Evolutionary conservation across 495 filamentous ascomycete genomes (phyloP), one percentile per base, ranked within the genome.

Genomic region (Parathielavia appendiculata): DNA sequence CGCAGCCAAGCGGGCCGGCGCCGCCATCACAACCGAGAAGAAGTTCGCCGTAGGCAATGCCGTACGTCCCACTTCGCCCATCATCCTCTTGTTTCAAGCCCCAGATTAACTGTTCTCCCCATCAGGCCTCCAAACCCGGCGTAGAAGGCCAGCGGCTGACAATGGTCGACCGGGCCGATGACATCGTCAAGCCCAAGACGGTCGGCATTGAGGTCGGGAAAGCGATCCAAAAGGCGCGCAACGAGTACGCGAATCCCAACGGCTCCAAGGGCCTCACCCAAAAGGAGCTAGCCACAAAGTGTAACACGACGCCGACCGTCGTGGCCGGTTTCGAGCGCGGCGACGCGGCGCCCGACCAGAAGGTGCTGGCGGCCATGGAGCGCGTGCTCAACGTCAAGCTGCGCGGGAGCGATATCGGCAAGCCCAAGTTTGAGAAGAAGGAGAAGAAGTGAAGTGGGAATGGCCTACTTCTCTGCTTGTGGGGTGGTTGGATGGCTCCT

Each of bases 121-220:
- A 38, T 26, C 62, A 88, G 83, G 73, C 79, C 57, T 76, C 76
- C 57, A 83, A 83, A 68, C 65, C 80, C 60, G 78, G 70, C 49
- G 78, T 80, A 60, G 92, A 97, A 79, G 93, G 93, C 67, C 93
- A 99, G 75, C 91, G 88, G 69, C 81, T 97, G 52, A 97, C 93
- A 45, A 99, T 97, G 80, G 91, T 99, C 71, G 93, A 97, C 81
- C 93, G 93, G 65, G 83, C 85, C 72, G 95, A 97, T 80, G 93
- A 97, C 71, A 96, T 97, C 76, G 84, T 97, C 72, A 95, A 95
- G 78, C 91, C 91, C 64, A 92, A 91, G 74, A 96, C 90, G 54
- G 81, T 97, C 49, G 90, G 91, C 64, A 71, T 76, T 60, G 77
- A 83, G 51, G 90, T 97, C 59, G 91, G 87, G 60, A 81, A 87